Base-by-base conservation (phyloP, 176 grass and related monocot genomes). In the Phragmites australis region DNA sequence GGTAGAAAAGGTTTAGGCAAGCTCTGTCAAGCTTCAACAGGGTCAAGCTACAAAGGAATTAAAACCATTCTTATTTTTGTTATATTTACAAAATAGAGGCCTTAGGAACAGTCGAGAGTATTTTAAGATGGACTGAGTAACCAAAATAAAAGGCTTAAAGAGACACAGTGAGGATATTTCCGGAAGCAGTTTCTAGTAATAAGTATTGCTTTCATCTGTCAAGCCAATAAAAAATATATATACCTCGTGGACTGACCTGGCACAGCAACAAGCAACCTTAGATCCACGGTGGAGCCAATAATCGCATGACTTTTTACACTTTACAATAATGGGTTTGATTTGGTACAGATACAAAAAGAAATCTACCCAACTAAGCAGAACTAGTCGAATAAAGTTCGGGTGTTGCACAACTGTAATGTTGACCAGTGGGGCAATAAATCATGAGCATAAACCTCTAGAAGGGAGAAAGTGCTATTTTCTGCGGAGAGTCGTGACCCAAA, bases 181-280 rank as follows among this genome's bases (percentile, higher is more conserved):
- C 29, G 5, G 82, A 72, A 73, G 62, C n/a, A 47, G 70, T 27
- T 59, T 44, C 8, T 34, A 25, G 74, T 77, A 26, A 54, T 32
- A 78, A 50, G 34, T 21, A 16, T 58, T 74, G 18, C 1, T 68
- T 80, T 31, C 37, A 70, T 78, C 8, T 77, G 49, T 82, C 50
- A 22, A 26, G 25, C 3, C 41, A 49, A 57, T 32, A 66, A 66
- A 65, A 23, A 50, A 30, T 55, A 31, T 0, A 77, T 23, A 45
- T 19, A 39, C 12, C 48, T 42, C 50, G 5, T 19, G 44, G 31
- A 37, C 19, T 48, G 49, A 59, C 43, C 51, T 43, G 60, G 41
- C 18, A 88, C 30, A 74, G 30, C 9, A 78, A 78, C 15, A 45
- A 8, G 17, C 16, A 84, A 61, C 1, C 57, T 54, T 62, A 65